Evolutionary conservation across 2,329 filamentous ascomycete species (phyloP), one percentile per base, ranked within the genome.

Genomic region (Diaporthe nobilis): DNA sequence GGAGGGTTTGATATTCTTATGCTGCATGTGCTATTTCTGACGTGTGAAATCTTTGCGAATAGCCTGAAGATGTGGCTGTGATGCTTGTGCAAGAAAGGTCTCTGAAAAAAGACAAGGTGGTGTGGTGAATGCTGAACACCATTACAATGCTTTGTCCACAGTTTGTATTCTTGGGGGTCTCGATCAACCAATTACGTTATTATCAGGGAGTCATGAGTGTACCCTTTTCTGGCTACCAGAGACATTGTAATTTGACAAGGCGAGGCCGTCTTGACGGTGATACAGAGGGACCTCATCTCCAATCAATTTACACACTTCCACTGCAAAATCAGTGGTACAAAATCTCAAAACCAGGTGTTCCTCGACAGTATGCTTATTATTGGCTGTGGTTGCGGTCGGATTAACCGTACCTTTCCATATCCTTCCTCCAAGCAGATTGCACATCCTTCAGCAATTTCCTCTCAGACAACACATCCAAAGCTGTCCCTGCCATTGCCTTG

Each of bases 401-500:
- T 44, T 31, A 57, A 2, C 28, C 31, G 10, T 53, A 34, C 20
- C 15, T 57, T 53, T 80, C 78, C 74, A 82, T 80, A 3, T 82
- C 81, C 51, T 78, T 77, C 75, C 81, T 63, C 81, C 85, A 88
- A 60, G 85, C 83, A 72, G 81, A 80, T 80, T 86, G 86, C 15
- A 88, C 83, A 49, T 84, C 81, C 8, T 83, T 82, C 12, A 89
- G 79, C 22, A 90, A 77, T 0, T 83, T 84, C 4, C 85, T 79
- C 9, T 84, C 81, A 0, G 83, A 83, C 70, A 90, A 78, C 0
- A 90, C 83, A 75, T 90, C 88, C 3, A 89, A 75, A 0, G 85
- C 88, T 0, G 86, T 85, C 4, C 86, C 86, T 2, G 88, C 87
- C 58, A 90, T 79, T 4, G 84, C 85, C 77, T 89, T 89, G 0